A percentile compares a stretch with the other conserved stretches of the same genome.
These are phyloP conservation scores for Nepenthes mirabilis DNA, from an alignment of 148 eudicot species.

Conservation along the genomic window DNA sequence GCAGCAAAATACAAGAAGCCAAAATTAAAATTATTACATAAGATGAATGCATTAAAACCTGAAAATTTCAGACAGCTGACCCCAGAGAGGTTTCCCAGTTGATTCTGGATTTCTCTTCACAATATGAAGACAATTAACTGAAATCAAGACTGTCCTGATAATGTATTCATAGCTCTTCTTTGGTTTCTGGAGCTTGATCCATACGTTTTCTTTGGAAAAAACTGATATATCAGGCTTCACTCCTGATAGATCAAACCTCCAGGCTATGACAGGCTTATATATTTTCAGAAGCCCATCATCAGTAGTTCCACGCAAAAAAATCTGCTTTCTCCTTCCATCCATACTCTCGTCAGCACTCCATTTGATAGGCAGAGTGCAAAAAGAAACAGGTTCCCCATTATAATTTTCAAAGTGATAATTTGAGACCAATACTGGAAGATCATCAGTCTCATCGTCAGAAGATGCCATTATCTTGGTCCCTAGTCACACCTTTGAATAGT, in stretches of 20 bases:
- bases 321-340: slow-evolving; percentile 13
- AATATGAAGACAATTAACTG: slow-evolving; percentile 44
- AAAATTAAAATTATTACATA: neutral
- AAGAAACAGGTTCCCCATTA: slow-evolving; percentile 35
- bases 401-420: slow-evolving; percentile 44
- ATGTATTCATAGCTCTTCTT: slow-evolving; percentile 38
- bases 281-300: slow-evolving; percentile 56
- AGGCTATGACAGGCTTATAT: slow-evolving; percentile 53
- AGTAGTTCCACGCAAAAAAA: slow-evolving; percentile 45
- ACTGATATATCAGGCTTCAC: slow-evolving; percentile 54
- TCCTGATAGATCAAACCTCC: slow-evolving; percentile 59
- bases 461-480: slow-evolving; percentile 29
- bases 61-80: slow-evolving; percentile 46
- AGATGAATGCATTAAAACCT: slow-evolving; percentile 21
- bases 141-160: slow-evolving; percentile 48
- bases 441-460: slow-evolving; percentile 70
- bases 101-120: slow-evolving; percentile 34
- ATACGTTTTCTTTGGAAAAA: slow-evolving; percentile 41
- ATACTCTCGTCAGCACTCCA: slow-evolving; percentile 28
- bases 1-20: neutral
- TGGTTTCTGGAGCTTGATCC: slow-evolving; percentile 73
- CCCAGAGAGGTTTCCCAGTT: slow-evolving; percentile 40
- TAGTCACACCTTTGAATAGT: neutral
- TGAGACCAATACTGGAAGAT: slow-evolving; percentile 29
- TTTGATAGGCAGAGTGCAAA: slow-evolving; percentile 47